phyloP scores from a whole-genome alignment of 2,329 filamentous ascomycete genomes.

The Trichoderma koningiopsis region DNA sequence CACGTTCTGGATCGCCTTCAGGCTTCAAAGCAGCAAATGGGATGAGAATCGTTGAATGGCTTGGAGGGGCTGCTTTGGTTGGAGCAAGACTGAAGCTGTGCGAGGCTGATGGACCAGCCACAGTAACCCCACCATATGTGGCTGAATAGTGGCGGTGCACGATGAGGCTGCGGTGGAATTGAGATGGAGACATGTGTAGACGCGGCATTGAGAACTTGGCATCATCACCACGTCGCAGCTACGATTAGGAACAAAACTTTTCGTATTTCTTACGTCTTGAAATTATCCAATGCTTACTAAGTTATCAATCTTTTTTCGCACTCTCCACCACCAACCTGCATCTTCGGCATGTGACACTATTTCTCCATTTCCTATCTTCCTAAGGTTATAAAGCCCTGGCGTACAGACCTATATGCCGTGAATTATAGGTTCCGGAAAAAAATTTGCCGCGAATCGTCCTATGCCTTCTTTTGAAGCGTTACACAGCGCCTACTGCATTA shows the following conservation, averaged over 20 bases:
- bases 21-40: neutral
- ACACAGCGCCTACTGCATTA: neutral
- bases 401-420: neutral
- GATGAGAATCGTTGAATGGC: conserved; percentile 6
- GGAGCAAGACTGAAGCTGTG: conserved; percentile 1
- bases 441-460: neutral
- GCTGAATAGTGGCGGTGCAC: neutral
- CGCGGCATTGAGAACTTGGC: neutral
- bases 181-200: no score
- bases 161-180: neutral
- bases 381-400: neutral
- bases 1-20: conserved; percentile 2
- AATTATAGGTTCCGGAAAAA: neutral
- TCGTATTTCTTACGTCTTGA: neutral
- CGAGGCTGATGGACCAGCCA: conserved; percentile 14
- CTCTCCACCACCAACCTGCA: neutral
- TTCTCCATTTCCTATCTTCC: neutral
- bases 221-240: neutral
- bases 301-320: neutral
- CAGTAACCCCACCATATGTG: conserved; percentile 15
- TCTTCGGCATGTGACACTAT: neutral
- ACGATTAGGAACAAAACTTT: neutral
- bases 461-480: neutral
- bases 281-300: neutral
- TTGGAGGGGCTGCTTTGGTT: conserved; percentile 17